Base-by-base conservation (phyloP, 139 green algal species). In the Microglena sp. region DNA sequence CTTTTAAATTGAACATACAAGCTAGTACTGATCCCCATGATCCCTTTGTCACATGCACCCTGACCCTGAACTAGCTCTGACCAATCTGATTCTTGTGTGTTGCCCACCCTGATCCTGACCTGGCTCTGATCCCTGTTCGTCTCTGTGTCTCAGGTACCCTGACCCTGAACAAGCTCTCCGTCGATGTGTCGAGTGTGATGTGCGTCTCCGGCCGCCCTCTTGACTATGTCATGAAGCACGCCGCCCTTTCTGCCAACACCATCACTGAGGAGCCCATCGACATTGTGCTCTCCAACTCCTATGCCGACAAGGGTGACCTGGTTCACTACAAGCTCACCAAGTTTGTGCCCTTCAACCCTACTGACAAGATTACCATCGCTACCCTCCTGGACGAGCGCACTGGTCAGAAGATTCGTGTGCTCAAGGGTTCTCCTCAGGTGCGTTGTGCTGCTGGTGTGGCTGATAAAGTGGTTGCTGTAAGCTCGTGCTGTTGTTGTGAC, bases 301-400 rank as follows among this genome's bases (percentile, higher is more conserved):
- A 90, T 62, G 36, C 76, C 21, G 70, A 80, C 24, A 54, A 56
- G 27, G 69, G 50, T 7, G 30, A 7, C 22, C 29, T 64, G 56
- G 15, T 60, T 63, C 7, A 58, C 18, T 83, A 78, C 77, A 80
- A 81, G 69, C 53, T 53, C 53, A 61, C 69, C 43, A 89, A 89
- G 71, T 95, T 80, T 67, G 62, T 90, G 29, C 87, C 87, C 60
- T 94, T 95, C 83, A 93, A 95, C 78, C 87, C 89, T 33, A 79
- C 70, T 4, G 86, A 92, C 74, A 94, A 95, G 80, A 83, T 85
- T 72, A 94, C 87, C 7, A 73, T 80, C 24, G 84, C 76, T 8
- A 74, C 76, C 27, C 45, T 92, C 24, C 55, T 67, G 33, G 74
- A 86, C 30, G 62, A 71, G 27, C 43, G 63, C 3, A 83, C 67